Conservation (phyloP, 1,284 basidiomycete species). For the Cryptococcus wingfieldii region DNA sequence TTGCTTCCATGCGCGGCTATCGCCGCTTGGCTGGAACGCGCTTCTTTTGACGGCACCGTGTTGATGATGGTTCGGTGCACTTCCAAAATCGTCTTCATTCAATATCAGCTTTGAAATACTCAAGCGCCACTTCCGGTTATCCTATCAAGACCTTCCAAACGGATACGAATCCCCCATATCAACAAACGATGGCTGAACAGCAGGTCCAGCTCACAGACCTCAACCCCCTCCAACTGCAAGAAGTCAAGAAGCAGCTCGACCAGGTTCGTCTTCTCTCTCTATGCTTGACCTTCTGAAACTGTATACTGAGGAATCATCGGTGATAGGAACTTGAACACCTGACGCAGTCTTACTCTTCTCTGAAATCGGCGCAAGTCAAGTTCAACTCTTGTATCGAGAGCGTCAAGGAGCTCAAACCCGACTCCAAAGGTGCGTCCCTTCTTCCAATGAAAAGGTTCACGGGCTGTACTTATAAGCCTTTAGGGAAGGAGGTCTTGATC, state of each 20-base stretch:
- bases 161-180: neutral
- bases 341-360: constrained; percentile 84
- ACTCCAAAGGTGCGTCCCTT: constrained; percentile 61
- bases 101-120: neutral
- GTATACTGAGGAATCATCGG: neutral
- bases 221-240: constrained; percentile 72
- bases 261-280: constrained; percentile 56
- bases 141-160: neutral
- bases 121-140: neutral
- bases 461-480: neutral
- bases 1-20: too few species aligned
- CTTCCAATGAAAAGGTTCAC: neutral
- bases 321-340: constrained; percentile 83
- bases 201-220: constrained; percentile 74
- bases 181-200: constrained; percentile 54
- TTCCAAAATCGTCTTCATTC: neutral
- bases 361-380: constrained; percentile 87
- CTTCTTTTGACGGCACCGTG: neutral
- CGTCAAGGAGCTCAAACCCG: constrained; percentile 69
- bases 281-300: neutral
- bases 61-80: neutral
- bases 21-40: too few species aligned
- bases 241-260: constrained; percentile 83
- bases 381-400: constrained; percentile 81
- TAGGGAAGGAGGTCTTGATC: constrained; percentile 82